Evolutionary conservation across 2,329 filamentous ascomycete species (phyloP).

Genomic region (Botrytis fragariae): DNA sequence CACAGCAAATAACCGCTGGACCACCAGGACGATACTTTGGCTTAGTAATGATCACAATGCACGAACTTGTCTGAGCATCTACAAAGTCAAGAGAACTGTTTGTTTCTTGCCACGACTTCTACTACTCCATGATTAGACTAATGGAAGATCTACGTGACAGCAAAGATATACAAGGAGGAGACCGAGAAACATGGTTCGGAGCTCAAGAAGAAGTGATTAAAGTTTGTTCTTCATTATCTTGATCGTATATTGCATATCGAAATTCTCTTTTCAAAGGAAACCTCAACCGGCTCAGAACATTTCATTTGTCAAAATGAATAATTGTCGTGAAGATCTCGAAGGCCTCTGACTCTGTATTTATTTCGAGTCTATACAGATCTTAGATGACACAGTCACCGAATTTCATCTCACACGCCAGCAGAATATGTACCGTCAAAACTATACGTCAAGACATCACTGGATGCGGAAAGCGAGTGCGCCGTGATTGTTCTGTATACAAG

Average conservation of each 20-base stretch:
- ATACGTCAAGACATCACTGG: neutral
- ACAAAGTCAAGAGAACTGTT: neutral
- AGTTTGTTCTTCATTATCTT: neutral
- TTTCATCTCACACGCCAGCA: neutral
- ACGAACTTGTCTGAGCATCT: neutral
- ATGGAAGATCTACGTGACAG: neutral
- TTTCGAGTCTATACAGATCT: neutral
- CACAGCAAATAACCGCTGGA: neutral
- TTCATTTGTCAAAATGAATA: neutral
- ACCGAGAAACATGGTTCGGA: neutral
- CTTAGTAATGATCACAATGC: neutral
- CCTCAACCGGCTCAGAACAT: neutral
- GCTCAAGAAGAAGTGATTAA: neutral
- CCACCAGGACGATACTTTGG: neutral
- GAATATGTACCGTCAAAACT: neutral
- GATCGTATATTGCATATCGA: neutral
- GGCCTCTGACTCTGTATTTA: neutral
- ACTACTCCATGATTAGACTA: neutral
- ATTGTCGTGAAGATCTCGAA: neutral
- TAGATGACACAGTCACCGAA: neutral
- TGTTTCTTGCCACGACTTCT: neutral
- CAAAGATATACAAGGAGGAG: neutral
- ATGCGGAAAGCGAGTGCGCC: neutral
- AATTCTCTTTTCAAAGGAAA: neutral
- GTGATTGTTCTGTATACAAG: neutral